Conservation (phyloP, 1,139 yeast species). For the Geotrichum siamense region DNA sequence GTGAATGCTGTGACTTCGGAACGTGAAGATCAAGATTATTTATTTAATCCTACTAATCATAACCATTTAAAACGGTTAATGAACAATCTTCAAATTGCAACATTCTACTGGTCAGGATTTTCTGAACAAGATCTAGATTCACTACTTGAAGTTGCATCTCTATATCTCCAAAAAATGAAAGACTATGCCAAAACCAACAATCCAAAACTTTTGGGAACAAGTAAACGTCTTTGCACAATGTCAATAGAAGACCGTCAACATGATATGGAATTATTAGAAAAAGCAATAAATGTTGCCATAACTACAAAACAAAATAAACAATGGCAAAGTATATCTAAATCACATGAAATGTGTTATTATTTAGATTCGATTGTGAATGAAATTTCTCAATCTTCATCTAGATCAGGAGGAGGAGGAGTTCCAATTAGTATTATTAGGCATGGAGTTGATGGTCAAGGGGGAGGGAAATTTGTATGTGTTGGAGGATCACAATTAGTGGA, state of each 20-base stretch:
- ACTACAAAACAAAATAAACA: conserved; percentile 7
- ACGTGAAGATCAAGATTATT: conserved; percentile 56
- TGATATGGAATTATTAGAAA: conserved; percentile 45
- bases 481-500: conserved; percentile 12
- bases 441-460: not conserved
- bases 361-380: not conserved
- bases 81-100: conserved; percentile 55
- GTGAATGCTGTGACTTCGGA: conserved; percentile 70
- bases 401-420: not conserved
- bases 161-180: conserved; percentile 35
- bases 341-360: conserved; percentile 16
- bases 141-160: conserved; percentile 38
- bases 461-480: not conserved
- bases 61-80: conserved; percentile 50
- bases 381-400: not conserved
- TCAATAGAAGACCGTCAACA: conserved; percentile 47
- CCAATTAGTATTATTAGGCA: not conserved
- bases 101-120: conserved; percentile 72
- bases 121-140: conserved; percentile 46
- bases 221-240: conserved; percentile 16
- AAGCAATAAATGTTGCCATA: conserved; percentile 32
- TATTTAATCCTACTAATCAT: conserved; percentile 58
- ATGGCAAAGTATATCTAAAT: conserved; percentile 10
- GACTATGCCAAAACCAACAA: conserved; percentile 39
- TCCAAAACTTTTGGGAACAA: conserved; percentile 18